These are phyloP conservation scores for Coniochaeta hoffmannii DNA, from an alignment of 2,329 filamentous ascomycete species.

Conservation along the genomic window DNA sequence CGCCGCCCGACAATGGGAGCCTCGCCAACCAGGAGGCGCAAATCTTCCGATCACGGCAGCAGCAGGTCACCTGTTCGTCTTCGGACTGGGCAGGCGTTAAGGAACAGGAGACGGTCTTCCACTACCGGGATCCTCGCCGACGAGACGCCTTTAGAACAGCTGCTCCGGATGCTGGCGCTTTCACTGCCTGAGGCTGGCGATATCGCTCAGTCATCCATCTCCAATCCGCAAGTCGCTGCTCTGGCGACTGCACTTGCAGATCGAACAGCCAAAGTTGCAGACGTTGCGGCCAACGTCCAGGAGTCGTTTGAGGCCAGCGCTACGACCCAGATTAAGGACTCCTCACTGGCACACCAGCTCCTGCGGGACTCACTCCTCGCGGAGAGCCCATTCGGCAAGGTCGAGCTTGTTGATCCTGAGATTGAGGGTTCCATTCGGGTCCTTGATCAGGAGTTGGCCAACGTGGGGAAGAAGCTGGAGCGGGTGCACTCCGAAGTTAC, in stretches of 20 bases:
- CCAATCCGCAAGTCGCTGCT: slow-evolving; percentile 10
- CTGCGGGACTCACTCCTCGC: slow-evolving; percentile 44
- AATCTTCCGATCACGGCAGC: slow-evolving; percentile 8
- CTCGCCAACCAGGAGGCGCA: slow-evolving; percentile 26
- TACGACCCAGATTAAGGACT: slow-evolving; percentile 36
- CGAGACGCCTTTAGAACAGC: slow-evolving; percentile 33
- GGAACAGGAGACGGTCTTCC: slow-evolving; percentile 25
- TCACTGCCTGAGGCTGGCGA: slow-evolving; percentile 7
- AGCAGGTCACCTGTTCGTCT: slow-evolving; percentile 25
- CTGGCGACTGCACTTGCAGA: slow-evolving; percentile 28
- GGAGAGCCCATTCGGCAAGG: slow-evolving; percentile 40
- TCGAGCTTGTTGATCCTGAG: slow-evolving; percentile 44
- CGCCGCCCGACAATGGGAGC: slow-evolving; percentile 16
- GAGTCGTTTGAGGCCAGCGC: slow-evolving; percentile 39
- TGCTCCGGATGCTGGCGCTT: slow-evolving; percentile 27
- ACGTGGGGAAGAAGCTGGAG: slow-evolving; percentile 29
- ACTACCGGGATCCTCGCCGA: slow-evolving; percentile 22
- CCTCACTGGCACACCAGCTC: slow-evolving; percentile 38
- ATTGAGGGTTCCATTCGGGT: slow-evolving; percentile 43
- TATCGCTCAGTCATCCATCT: not conserved
- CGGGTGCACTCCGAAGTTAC: slow-evolving; percentile 27
- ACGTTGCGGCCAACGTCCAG: slow-evolving; percentile 38
- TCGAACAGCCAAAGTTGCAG: slow-evolving; percentile 32
- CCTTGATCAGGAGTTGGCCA: slow-evolving; percentile 35
- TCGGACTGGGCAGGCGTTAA: slow-evolving; percentile 18